Evolutionary conservation across 2,329 filamentous ascomycete genomes (phyloP), one percentile per base, ranked within the genome.

Genomic region (Coniochaeta sp.): DNA sequence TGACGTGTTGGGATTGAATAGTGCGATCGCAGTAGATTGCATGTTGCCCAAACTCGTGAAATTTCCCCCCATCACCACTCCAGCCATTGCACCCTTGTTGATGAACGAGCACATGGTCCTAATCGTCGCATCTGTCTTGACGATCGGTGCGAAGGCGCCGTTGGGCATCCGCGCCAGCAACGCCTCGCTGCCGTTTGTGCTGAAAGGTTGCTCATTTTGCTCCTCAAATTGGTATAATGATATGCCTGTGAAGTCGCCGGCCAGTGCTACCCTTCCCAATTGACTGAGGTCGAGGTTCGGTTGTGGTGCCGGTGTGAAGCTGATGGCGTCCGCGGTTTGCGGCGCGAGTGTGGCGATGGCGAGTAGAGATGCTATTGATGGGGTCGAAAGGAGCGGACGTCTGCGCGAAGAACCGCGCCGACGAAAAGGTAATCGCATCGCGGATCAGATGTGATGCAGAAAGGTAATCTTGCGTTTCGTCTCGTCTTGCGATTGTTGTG

Each of bases 201-300:
- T 86, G 67, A 85, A 83, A 17, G 82, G 76, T 62, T 81, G 78
- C 73, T 93, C 85, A 61, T 80, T 87, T 72, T 99, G 93, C 64
- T 89, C 90, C 68, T 89, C 81, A 69, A 87, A 98, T 70, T 93
- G 80, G 77, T 95, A 98, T 43, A 97, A 79, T 14, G 95, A 97
- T 68, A 98, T 89, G 59, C 92, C 91, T 69, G 90, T 86, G 72
- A 96, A 99, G 74, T 97, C 88, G 67, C 95, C 95, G 1, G 87
- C 89, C 62, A 99, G 81, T 59, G 90, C 92, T 66, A 97, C 87
- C 67, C 89, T 86, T 61, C 95, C 95, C 38, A 99, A 79, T 61
- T 86, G 78, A 31, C 82, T 84, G 62, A 96, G 82, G 71, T 96
- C 89, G 70, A 99, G 84, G 68, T 93, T 87, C 60, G 89, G 79